phyloP scores from a whole-genome alignment of 306 rosid species.

The Hippophae gyantsensis region DNA sequence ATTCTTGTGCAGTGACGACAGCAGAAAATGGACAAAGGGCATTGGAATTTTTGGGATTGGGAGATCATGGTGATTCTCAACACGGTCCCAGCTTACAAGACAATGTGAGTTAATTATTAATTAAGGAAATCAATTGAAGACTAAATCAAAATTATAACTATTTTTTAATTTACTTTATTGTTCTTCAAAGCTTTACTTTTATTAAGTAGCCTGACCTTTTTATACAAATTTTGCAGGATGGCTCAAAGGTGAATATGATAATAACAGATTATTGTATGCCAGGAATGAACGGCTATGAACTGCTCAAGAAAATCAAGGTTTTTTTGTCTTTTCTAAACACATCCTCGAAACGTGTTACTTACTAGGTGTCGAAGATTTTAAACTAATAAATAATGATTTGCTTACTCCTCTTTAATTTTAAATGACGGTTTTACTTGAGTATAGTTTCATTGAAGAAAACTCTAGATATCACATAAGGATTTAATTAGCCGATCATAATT shows the following conservation, averaged over 20 bases:
- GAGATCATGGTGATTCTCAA: slow-evolving; percentile 27
- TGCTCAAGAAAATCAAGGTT: slow-evolving; percentile 89
- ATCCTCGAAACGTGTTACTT: no score
- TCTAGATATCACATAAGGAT: no score
- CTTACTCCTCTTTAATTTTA: no score
- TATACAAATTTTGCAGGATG: slow-evolving; percentile 26
- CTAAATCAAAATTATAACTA: not conserved
- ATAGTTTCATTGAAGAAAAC: no score
- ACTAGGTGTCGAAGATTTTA: no score
- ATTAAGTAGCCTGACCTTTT: not conserved
- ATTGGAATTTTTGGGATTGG: slow-evolving; percentile 66
- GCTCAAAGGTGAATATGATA: slow-evolving; percentile 64
- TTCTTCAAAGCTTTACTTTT: no score
- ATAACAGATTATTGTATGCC: slow-evolving; percentile 97
- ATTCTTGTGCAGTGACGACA: slow-evolving; percentile 52
- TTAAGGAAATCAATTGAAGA: no score
- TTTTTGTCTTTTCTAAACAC: no score
- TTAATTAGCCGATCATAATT: no score
- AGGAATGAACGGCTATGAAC: slow-evolving; percentile 92
- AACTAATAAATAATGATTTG: no score
- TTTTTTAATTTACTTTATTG: no score
- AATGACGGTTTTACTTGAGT: no score
- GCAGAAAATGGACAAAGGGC: slow-evolving; percentile 87
- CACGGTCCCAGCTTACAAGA: slow-evolving; percentile 22
- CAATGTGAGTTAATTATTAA: slow-evolving; percentile 29